Evolutionary conservation across 768 basidiomycete genomes (phyloP).

Genomic region (Phylloporus sp.): DNA sequence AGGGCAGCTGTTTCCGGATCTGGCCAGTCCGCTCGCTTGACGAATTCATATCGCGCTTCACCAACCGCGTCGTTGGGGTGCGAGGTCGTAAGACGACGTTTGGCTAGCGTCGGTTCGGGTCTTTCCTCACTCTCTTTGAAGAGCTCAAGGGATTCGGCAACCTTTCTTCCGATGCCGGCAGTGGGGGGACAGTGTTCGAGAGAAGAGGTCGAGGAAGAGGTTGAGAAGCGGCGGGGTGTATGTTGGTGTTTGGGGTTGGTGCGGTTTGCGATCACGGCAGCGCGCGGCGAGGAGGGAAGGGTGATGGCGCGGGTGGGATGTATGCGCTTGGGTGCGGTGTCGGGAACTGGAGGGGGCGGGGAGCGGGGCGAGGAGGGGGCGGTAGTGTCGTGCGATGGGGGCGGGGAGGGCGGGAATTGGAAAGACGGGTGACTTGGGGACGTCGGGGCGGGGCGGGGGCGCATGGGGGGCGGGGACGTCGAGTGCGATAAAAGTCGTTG

Average conservation of each 20-base stretch:
- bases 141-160: conserved; percentile 75
- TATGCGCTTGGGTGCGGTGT: conserved; percentile 21
- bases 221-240: conserved; percentile 32
- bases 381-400: not conserved
- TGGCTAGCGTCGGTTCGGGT: conserved; percentile 19
- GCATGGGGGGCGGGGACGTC: not conserved
- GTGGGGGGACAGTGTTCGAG: conserved; percentile 6
- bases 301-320: conserved; percentile 31
- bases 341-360: conserved; percentile 30
- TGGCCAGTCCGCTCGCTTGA: conserved; percentile 83
- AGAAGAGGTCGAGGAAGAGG: conserved; percentile 22
- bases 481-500: not conserved
- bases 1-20: conserved; percentile 71
- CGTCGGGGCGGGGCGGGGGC: not conserved
- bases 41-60: conserved; percentile 72
- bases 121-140: conserved; percentile 69
- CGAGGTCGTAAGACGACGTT: conserved; percentile 32
- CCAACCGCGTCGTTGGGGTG: conserved; percentile 52
- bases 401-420: conserved; percentile 4
- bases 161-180: conserved; percentile 69
- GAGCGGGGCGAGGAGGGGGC: not conserved
- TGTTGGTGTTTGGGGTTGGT: conserved; percentile 31
- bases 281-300: conserved; percentile 29
- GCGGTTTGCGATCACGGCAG: not conserved
- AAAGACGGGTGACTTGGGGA: not conserved